These are phyloP conservation scores for Brassica carinata DNA, from an alignment of 345 rosid species.

Conservation along the genomic window DNA sequence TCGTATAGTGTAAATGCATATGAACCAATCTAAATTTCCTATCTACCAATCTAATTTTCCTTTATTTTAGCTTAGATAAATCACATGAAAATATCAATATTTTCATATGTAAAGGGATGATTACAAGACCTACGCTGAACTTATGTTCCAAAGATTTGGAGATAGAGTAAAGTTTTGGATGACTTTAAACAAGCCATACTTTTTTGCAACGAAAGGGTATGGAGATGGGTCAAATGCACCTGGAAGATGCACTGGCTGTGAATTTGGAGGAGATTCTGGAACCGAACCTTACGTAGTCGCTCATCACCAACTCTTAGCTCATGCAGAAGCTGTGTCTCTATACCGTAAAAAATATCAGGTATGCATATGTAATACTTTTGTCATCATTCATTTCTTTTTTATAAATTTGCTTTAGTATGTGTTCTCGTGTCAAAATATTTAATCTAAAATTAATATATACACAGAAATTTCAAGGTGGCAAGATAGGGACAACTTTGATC, in stretches of 20 bases:
- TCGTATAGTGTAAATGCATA: background rate
- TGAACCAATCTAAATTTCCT: background rate
- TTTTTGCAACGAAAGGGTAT: background rate
- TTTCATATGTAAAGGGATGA: background rate
- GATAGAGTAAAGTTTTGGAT: slow-evolving; percentile 4
- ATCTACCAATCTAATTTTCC: background rate
- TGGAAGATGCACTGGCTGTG: slow-evolving; percentile 2
- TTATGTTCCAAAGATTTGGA: slow-evolving; percentile 9
- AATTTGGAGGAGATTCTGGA: slow-evolving; percentile 3
- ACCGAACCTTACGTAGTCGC: background rate
- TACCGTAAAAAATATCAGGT: slow-evolving; percentile 2
- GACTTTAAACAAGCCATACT: background rate
- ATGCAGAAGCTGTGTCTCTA: background rate
- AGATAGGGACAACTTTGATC: slow-evolving; percentile 3
- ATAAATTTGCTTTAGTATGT: background rate
- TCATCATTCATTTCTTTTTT: background rate
- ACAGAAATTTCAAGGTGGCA: background rate
- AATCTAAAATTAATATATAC: no score
- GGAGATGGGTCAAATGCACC: background rate
- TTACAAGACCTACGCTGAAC: background rate
- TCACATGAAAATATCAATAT: background rate
- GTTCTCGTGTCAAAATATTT: background rate
- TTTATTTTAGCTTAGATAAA: background rate
- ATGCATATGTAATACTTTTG: background rate
- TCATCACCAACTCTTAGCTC: slow-evolving; percentile 9